Evolutionary conservation across 2,329 filamentous ascomycete species (phyloP), one percentile per base, ranked within the genome.

Genomic region (Mollisiaceae sp.): DNA sequence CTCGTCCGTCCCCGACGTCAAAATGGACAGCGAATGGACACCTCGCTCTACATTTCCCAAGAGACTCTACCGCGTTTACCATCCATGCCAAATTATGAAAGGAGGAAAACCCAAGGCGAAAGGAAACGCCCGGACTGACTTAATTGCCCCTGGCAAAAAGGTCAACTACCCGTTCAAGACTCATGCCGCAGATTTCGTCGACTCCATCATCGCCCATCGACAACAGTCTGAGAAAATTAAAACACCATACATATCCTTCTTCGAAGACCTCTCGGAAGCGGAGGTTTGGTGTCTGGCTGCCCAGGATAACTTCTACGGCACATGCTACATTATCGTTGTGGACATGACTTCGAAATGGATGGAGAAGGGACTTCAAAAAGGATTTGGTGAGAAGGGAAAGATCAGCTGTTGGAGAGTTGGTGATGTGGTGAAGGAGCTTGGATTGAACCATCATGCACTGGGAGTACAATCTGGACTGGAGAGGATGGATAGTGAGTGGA

Each of bases 231-330:
- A n/a, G 20, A 20, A 56, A 11, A 8, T 36, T 1, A 8, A 3
- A 8, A 35, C 52, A 27, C 55, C 55, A 4, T 57, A 38, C 55
- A 39, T 57, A 39, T 57, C 55, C 35, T 20, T 57, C 32, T 57
- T 57, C 55, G 55, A 36, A 36, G 55, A 57, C 36, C 2, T 15
- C 9, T 3, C 5, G 20, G 55, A 57, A 12, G 55, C 55, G 1
- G 8, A 12, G 24, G 11, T 2, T 4, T 57, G 55, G 32, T 57
- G 55, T n/a, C 9, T 57, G 32, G 55, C 55, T 8, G 55, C 55
- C 5, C 18, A 57, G 11, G 55, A 57, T 14, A 57, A 8, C 2
- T 57, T 24, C n/a, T 6, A 4, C 8, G 8, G 22, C 6, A 15
- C 1, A 27, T 54, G 4, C 14, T 18, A 27, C n/a, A n/a, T 54